Evolutionary conservation across 148 eudicot genomes (phyloP), one percentile per base, ranked within the genome.

Genomic region (Pouteria glomerata): DNA sequence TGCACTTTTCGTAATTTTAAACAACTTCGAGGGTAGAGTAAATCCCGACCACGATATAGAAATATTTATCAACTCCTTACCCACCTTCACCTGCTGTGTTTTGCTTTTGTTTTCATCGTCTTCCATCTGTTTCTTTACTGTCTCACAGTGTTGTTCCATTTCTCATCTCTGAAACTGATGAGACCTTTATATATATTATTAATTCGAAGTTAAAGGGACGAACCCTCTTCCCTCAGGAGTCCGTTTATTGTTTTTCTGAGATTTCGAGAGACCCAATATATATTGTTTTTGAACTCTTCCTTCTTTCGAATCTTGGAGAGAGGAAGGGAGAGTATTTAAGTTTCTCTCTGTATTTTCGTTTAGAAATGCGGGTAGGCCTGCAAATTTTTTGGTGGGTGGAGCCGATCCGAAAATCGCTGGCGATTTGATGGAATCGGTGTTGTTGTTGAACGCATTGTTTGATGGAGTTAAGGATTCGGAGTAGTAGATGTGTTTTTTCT

Each of bases 391-490:
- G 76, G 76, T 76, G 48, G 19, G 57, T 8, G 74, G 71, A 61
- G 24, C 59, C 77, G 86, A 85, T 85, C 83, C 77, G 78, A 52
- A 70, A 68, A 63, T 66, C 66, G 73, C 57, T 70, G 84, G 78
- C 56, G 74, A 78, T 63, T 90, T 86, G 88, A 93, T 85, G 90
- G 91, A 68, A 76, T 45, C 57, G 62, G 53, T 66, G 76, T 72
- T 56, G 77, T 68, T 77, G 57, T 66, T 77, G 65, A 29, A 66
- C 60, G 60, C 48, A 45, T 55, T 71, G 68, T 79, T 84, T 81
- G 78, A 94, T 94, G 98, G 98, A 89, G 96, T 81, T 91, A 39
- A 85, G 70, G 88, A 76, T 86, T 83, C 83, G 71, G 72, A 79
- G 82, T 74, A 45, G 70, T 70, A 73, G 79, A 74, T 80, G 82